Percentiles rank a stretch among this genome's conserved stretches.
phyloP scores from a whole-genome alignment of 257 asterid species.

The Solanum tarapatanum region DNA sequence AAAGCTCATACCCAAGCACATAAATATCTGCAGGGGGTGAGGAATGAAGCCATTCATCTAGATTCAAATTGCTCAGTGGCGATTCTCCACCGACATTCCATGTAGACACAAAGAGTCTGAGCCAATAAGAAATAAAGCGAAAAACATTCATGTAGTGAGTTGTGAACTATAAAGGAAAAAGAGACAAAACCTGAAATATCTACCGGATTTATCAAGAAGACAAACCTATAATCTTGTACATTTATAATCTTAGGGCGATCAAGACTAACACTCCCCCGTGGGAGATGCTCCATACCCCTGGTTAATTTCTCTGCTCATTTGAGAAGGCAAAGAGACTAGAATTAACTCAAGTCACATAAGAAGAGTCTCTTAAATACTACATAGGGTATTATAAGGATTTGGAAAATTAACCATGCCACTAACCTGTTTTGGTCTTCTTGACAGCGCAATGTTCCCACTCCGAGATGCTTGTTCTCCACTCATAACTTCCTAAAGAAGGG shows the following conservation, averaged over 20 bases:
- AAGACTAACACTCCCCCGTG: neutral
- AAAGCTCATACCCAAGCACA: constrained; percentile 12
- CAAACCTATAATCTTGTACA: constrained; percentile 8
- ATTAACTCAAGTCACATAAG: neutral
- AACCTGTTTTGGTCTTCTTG: constrained; percentile 10
- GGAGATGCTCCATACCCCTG: neutral
- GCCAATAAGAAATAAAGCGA: neutral
- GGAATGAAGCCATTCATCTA: constrained; percentile 17
- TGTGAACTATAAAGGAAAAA: neutral
- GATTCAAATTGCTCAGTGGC: constrained; percentile 3
- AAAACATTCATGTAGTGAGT: neutral
- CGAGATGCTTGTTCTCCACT: neutral
- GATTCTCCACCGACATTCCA: constrained; percentile 22
- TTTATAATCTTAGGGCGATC: constrained; percentile 6
- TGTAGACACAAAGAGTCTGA: constrained; percentile 16
- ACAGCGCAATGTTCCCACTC: constrained; percentile 6
- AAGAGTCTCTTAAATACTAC: neutral
- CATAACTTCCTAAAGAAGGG: constrained; percentile 6
- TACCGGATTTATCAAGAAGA: neutral
- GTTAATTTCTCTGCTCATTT: neutral
- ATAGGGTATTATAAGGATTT: neutral
- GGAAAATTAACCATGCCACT: neutral
- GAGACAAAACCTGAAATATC: neutral
- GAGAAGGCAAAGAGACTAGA: neutral
- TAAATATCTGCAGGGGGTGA: constrained; percentile 17